Evolutionary conservation across 2,329 filamentous ascomycete genomes (phyloP).

Genomic region (Fusarium pseudoanthophilum): DNA sequence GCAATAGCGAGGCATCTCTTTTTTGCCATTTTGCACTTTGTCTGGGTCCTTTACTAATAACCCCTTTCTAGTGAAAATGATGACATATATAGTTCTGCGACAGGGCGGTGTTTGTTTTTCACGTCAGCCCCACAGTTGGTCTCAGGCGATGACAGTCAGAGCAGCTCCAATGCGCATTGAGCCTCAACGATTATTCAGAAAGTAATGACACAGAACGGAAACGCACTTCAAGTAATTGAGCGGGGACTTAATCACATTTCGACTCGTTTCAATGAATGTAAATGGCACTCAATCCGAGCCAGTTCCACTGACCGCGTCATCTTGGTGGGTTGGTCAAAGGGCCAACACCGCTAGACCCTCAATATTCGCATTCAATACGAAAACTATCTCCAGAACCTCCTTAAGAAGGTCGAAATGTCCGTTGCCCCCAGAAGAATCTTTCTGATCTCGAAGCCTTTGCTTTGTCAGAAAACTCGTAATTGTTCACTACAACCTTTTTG

Average conservation of each 20-base stretch:
- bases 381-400: not conserved
- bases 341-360: not conserved
- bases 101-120: rapidly evolving
- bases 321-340: not conserved
- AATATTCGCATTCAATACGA: conserved; percentile 29
- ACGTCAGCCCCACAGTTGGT: not conserved
- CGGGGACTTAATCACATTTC: too few species aligned
- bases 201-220: not conserved
- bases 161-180: not conserved
- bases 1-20: conserved; percentile 12
- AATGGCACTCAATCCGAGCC: too few species aligned
- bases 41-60: too few species aligned
- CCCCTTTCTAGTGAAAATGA: not conserved
- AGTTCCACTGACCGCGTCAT: conserved; percentile 11
- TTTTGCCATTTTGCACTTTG: not conserved
- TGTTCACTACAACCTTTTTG: rapidly evolving
- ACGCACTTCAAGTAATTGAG: rapidly evolving
- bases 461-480: not conserved
- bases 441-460: not conserved
- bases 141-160: rapidly evolving
- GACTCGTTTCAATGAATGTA: not conserved
- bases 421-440: rapidly evolving
- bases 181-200: not conserved
- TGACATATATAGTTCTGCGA: too few species aligned
- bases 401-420: not conserved